Percentiles rank a stretch among this genome's conserved stretches.
These are phyloP conservation scores for Apium graveolens DNA, from an alignment of 129 eudicot species.

Conservation along the genomic window DNA sequence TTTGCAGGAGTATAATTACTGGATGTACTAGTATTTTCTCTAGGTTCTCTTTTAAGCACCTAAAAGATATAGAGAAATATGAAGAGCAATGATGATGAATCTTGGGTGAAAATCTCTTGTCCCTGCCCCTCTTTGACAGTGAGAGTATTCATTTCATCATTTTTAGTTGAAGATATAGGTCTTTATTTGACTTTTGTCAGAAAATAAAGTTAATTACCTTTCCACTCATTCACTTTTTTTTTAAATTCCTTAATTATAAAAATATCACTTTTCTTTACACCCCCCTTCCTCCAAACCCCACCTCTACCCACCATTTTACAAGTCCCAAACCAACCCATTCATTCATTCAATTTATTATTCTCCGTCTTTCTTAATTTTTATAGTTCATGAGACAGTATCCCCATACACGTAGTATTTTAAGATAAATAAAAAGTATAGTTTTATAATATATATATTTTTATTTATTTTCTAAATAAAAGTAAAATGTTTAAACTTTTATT, in stretches of 20 bases:
- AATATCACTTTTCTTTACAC: background rate
- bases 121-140: slow-evolving; percentile 21
- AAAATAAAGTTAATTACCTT: slow-evolving; percentile 56
- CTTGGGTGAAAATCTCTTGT: slow-evolving; percentile 64
- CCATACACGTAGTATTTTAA: no score
- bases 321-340: slow-evolving; percentile 43
- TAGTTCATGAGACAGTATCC: no score
- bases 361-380: no score
- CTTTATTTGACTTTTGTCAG: slow-evolving; percentile 60
- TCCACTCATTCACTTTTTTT: slow-evolving; percentile 33
- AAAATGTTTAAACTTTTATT: no score
- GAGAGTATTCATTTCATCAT: slow-evolving; percentile 40
- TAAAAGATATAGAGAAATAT: slow-evolving; percentile 25
- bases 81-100: slow-evolving; percentile 69
- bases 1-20: slow-evolving; percentile 6
- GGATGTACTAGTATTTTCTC: background rate
- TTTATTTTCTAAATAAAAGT: no score
- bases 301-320: slow-evolving; percentile 40
- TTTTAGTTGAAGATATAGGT: slow-evolving; percentile 37
- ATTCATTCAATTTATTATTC: slow-evolving; percentile 25
- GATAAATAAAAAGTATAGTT: no score
- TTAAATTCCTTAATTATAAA: slow-evolving; percentile 19
- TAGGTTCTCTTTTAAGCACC: slow-evolving; percentile 28
- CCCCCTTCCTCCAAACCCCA: slow-evolving; percentile 31
- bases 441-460: no score